Conservation (phyloP, 345 rosid genomes). For the Pelargonium nanum region DNA sequence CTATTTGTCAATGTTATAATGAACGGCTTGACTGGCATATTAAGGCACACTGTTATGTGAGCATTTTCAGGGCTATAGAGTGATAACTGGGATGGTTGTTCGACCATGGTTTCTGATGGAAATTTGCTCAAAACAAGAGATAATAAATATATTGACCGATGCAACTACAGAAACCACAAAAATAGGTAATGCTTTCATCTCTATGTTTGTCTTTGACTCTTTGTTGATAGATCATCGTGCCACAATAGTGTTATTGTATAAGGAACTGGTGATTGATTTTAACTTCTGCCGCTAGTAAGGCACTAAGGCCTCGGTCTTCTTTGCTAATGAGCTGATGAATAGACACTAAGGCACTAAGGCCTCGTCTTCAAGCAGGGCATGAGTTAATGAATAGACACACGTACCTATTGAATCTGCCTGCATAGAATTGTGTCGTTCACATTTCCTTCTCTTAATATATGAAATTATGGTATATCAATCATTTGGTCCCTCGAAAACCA, state of each 20-base stretch:
- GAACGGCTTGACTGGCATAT: not conserved
- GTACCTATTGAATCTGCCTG: too few relatives aligned
- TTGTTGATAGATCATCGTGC: not conserved
- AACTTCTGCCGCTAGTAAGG: too few relatives aligned
- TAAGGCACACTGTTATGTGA: conserved; percentile 8
- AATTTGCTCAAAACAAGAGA: conserved; percentile 66
- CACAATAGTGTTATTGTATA: not conserved
- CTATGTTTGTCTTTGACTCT: not conserved
- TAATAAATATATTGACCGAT: conserved; percentile 51
- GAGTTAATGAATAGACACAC: too few relatives aligned
- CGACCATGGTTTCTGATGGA: conserved; percentile 82
- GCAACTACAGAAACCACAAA: conserved; percentile 57
- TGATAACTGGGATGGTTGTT: conserved; percentile 59
- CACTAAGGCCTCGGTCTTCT: too few relatives aligned
- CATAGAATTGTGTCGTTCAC: too few relatives aligned
- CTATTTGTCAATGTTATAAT: too few relatives aligned
- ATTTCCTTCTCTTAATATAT: too few relatives aligned
- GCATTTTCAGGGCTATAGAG: conserved; percentile 62
- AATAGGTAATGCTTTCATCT: conserved; percentile 37
- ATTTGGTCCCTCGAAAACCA: too few relatives aligned
- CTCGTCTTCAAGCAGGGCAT: too few relatives aligned
- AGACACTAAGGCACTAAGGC: too few relatives aligned
- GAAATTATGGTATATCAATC: too few relatives aligned
- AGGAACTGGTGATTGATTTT: not conserved
- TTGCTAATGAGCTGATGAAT: too few relatives aligned